A percentile compares a stretch with the other conserved stretches of the same genome.
phyloP scores from a whole-genome alignment of 768 basidiomycete species.

The Termitomyces bulborhizus region DNA sequence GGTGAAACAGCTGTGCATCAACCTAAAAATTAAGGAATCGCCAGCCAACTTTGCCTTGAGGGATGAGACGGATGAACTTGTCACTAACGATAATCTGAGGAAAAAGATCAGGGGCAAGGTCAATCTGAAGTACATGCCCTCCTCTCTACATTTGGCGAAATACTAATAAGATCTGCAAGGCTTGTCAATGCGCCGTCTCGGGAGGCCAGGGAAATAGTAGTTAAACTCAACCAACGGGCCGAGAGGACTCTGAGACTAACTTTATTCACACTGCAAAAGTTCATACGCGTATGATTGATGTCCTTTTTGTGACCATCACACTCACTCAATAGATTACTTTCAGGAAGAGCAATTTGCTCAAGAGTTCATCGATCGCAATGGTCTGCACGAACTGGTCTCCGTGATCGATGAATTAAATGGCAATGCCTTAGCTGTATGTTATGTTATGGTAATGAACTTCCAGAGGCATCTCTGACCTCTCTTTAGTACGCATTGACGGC shows the following conservation, averaged over 20 bases:
- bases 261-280: constrained; percentile 73
- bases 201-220: constrained; percentile 72
- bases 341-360: constrained; percentile 82
- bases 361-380: constrained; percentile 71
- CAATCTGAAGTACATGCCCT: constrained; percentile 55
- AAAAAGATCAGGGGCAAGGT: constrained; percentile 75
- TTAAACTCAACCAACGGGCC: constrained; percentile 57
- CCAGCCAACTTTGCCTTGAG: constrained; percentile 70
- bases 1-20: constrained; percentile 74
- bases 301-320: neutral
- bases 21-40: constrained; percentile 72
- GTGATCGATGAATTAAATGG: constrained; percentile 65
- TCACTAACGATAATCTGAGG: constrained; percentile 83
- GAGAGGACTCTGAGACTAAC: constrained; percentile 60
- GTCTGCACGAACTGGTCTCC: constrained; percentile 63
- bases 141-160: neutral
- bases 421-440: constrained; percentile 77
- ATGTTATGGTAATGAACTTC: constrained; percentile 16
- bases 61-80: constrained; percentile 76
- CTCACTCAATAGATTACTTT: constrained; percentile 1
- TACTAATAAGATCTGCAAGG: constrained; percentile 27
- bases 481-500: constrained; percentile 75
- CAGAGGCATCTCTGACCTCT: neutral
- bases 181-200: constrained; percentile 75
- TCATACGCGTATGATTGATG: constrained; percentile 54